These are phyloP conservation scores for Colletotrichum sansevieriae DNA, from an alignment of 2,329 filamentous ascomycete genomes.

Conservation along the genomic window DNA sequence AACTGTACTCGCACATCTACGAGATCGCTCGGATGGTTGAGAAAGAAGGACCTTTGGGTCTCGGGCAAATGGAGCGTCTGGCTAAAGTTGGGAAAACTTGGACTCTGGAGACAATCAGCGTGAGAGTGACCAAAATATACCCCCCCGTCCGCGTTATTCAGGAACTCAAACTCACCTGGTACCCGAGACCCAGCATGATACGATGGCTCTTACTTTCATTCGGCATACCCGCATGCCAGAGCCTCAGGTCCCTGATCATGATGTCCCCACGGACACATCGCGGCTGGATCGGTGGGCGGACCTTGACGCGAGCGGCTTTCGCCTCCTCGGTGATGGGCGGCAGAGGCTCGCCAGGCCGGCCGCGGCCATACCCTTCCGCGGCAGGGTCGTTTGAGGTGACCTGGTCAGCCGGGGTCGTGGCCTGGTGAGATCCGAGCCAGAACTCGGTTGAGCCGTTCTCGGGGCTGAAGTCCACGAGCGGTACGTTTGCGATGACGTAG, in stretches of 20 bases:
- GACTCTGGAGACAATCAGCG: neutral
- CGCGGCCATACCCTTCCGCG: neutral
- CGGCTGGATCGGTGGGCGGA: constrained; percentile 63
- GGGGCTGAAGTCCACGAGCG: constrained; percentile 62
- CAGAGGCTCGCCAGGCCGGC: constrained; percentile 16
- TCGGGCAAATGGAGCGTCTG: constrained; percentile 17
- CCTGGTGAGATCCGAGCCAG: constrained; percentile 68
- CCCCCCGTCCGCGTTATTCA: neutral
- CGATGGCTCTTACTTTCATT: constrained; percentile 63
- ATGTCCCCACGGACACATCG: constrained; percentile 65
- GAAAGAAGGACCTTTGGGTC: constrained; percentile 13
- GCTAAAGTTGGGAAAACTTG: constrained; percentile 13
- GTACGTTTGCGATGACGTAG: constrained; percentile 48
- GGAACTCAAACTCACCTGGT: neutral
- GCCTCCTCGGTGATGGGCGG: constrained; percentile 45
- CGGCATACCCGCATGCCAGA: constrained; percentile 75
- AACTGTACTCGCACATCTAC: constrained; percentile 11
- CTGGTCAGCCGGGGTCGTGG: constrained; percentile 47
- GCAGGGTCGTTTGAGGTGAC: constrained; percentile 52
- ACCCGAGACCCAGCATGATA: constrained; percentile 62
- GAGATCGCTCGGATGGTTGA: neutral
- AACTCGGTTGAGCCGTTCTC: constrained; percentile 69
- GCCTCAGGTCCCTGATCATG: constrained; percentile 69
- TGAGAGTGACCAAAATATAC: neutral
- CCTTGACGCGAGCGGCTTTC: constrained; percentile 54